Evolutionary conservation across 129 eudicot genomes (phyloP).

Genomic region (Flaveria ramosissima): DNA sequence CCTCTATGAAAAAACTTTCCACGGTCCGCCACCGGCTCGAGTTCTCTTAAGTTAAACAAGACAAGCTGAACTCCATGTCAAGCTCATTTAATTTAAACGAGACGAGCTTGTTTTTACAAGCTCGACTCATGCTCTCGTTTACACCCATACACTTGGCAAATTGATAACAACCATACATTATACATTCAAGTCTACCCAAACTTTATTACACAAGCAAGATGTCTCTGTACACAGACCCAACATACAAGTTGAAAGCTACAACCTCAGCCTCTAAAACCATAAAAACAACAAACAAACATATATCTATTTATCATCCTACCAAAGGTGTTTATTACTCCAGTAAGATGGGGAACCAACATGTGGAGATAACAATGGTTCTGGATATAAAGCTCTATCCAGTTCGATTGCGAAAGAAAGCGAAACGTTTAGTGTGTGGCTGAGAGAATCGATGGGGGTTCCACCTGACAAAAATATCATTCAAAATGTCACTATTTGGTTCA

Average conservation of each 20-base stretch:
- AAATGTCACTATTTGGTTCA: conserved; percentile 18
- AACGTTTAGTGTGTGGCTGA: conserved; percentile 67
- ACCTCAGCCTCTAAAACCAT: conserved; percentile 23
- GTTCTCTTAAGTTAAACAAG: no score
- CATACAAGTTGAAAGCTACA: conserved; percentile 26
- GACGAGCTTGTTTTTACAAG: no score
- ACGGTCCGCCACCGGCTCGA: no score
- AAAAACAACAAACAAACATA: conserved; percentile 16
- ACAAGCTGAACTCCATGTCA: no score
- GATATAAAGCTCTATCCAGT: no score
- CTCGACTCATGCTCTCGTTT: no score
- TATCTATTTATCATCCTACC: conserved; percentile 30
- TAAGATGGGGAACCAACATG: background rate
- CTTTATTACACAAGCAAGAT: conserved; percentile 40
- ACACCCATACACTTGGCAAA: conserved; percentile 7
- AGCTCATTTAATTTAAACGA: no score
- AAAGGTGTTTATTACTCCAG: background rate
- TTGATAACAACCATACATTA: conserved; percentile 29
- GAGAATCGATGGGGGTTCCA: conserved; percentile 66
- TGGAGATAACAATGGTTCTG: no score
- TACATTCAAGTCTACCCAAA: conserved; percentile 32
- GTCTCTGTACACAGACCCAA: conserved; percentile 34
- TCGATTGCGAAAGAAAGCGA: background rate
- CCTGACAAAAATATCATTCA: conserved; percentile 52
- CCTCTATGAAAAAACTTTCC: no score